Conservation (phyloP, 768 basidiomycete species). For the Kwoniella newhampshirensis region DNA sequence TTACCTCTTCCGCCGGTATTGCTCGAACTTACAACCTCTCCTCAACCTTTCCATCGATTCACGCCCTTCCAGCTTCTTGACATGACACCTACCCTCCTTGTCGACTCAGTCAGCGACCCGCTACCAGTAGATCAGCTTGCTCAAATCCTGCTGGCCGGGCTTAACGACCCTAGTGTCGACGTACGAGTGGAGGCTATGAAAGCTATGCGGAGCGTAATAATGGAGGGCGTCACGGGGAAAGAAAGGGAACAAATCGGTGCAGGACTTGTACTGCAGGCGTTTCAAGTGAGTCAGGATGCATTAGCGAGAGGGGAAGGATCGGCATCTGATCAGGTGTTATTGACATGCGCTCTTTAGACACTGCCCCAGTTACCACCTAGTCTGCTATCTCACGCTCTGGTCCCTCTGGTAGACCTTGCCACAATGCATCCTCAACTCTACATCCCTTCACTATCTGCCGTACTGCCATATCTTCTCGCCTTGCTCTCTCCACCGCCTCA, state of each 20-base stretch:
- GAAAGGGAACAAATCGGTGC: constrained; percentile 38
- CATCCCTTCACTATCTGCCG: constrained; percentile 15
- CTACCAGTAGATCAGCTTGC: constrained; percentile 37
- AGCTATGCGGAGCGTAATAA: constrained; percentile 35
- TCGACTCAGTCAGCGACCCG: constrained; percentile 34
- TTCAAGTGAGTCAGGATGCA: constrained; percentile 23
- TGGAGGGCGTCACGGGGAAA: constrained; percentile 31
- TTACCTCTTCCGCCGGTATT: constrained; percentile 40
- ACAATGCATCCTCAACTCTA: constrained; percentile 32
- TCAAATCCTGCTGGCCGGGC: constrained; percentile 39
- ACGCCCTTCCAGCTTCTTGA: constrained; percentile 44
- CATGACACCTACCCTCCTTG: constrained; percentile 36
- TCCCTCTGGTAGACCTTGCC: constrained; percentile 43
- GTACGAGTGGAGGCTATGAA: constrained; percentile 44
- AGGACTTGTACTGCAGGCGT: constrained; percentile 27
- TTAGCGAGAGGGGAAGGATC: too few relatives aligned
- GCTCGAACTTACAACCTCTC: constrained; percentile 32
- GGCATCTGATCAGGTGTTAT: background rate
- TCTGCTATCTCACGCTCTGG: constrained; percentile 28
- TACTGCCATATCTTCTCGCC: constrained; percentile 29
- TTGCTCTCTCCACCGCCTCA: constrained; percentile 30
- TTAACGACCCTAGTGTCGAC: constrained; percentile 42
- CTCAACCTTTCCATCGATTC: constrained; percentile 42
- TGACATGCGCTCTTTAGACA: constrained; percentile 21
- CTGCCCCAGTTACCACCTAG: constrained; percentile 25